Base-by-base conservation (phyloP, 1,284 basidiomycete species). In the Wallemia hederae region DNA sequence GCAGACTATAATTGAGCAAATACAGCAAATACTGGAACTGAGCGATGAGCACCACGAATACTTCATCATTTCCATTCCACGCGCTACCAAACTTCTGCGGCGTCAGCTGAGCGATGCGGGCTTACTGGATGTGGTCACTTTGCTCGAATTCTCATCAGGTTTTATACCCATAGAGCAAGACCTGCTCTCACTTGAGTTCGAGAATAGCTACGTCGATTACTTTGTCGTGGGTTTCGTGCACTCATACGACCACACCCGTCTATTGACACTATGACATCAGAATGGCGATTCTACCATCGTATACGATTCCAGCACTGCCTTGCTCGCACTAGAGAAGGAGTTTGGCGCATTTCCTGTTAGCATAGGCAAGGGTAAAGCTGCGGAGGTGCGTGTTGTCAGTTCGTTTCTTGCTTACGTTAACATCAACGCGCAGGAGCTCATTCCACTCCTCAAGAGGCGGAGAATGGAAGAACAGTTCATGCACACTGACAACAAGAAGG, bases 121-220 rank as follows among this genome's bases (percentile, higher is more conserved):
- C 24, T 88, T 96, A 0, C 76, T 89, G 1, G 91, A 90, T 24
- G 88, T 92, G 67, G 76, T 96, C 58, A 81, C 78, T 1, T 77
- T 96, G 17, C 79, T 81, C 24, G 80, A 87, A 60, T 92, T 89
- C 69, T 86, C 88, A 66, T 76, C 97, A 33, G 89, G 92, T 65
- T 87, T 97, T 67, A 87, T 97, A 59, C 87, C 90, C 1, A 69
- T 97, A 28, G 89, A 90, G 62, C 80, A 86, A 28, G 92, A 98
- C 69, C 79, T 94, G 59, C 73, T 96, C 55, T 90, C 86, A 0
- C 71, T 96, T 33, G 91, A 96, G 72, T 74, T 82, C 66, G 85
- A 88, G 59, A 49, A 49, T 22, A 49, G 39, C n/a, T 49, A 49
- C 19, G 39, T 49, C n/a, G 39, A 49, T 22, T 49, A 49, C 39